phyloP scores from a whole-genome alignment of 1,139 yeast genomes.

The Protomyces macrosporus region DNA sequence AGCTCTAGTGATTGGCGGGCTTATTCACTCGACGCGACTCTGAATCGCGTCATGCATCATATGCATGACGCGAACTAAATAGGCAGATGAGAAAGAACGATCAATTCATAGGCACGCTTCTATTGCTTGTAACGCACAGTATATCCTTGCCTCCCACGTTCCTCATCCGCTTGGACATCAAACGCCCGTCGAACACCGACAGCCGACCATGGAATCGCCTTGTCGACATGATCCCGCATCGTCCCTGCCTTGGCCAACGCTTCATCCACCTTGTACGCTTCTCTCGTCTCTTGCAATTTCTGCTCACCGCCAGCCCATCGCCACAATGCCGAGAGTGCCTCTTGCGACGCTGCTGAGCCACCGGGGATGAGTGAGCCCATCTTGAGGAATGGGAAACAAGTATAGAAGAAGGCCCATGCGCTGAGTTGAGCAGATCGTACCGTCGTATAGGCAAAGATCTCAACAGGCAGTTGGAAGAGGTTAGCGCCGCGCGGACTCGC shows the following conservation, averaged over 20 bases:
- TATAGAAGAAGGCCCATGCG: slow-evolving; percentile 23
- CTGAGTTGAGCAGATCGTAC: slow-evolving; percentile 11
- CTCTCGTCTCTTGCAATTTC: slow-evolving; percentile 3
- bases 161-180: slow-evolving; percentile 13
- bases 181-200: slow-evolving; percentile 24
- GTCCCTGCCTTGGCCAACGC: slow-evolving; percentile 13
- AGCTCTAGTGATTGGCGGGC: too few relatives aligned
- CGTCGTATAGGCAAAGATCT: slow-evolving; percentile 11
- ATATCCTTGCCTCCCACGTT: slow-evolving; percentile 14
- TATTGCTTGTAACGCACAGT: not conserved
- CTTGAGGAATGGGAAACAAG: slow-evolving; percentile 23
- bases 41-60: too few relatives aligned
- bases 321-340: slow-evolving; percentile 9
- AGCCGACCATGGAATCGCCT: slow-evolving; percentile 22
- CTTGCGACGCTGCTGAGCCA: slow-evolving; percentile 6
- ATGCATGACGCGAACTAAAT: too few relatives aligned
- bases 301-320: slow-evolving; percentile 23
- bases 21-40: too few relatives aligned
- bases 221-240: slow-evolving; percentile 14
- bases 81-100: too few relatives aligned
- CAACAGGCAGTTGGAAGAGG: slow-evolving; percentile 16
- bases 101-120: too few relatives aligned
- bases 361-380: slow-evolving; percentile 20
- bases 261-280: slow-evolving; percentile 16
- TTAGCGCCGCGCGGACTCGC: slow-evolving; percentile 20